Base-by-base conservation (phyloP, 139 green algal genomes). In the Chlorella sp. region DNA sequence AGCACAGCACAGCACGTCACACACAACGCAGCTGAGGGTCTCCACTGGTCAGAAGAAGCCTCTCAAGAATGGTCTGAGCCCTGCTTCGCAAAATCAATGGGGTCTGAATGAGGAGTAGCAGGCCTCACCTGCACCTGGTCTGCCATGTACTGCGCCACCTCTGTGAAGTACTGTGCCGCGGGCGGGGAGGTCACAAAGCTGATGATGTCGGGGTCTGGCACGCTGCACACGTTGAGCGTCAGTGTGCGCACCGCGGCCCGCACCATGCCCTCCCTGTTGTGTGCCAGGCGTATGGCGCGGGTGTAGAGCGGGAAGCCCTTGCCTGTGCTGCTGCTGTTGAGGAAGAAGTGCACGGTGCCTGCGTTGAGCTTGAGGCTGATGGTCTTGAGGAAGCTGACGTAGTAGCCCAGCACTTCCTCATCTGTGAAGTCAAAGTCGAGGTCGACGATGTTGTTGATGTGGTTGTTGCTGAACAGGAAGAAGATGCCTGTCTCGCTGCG, bases 401-500 rank as follows among this genome's bases (percentile, higher is more conserved):
- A 99, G 83, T 95, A 97, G 34, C 90, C 95, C 62, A 97, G 85
- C 62, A 98, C 78, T 78, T 99, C 95, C 55, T 99, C 95, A 67
- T 99, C 92, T 1, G 92, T 83, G 68, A 98, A 98, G 83, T 99
- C 91, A 69, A 98, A 96, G 49, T 81, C 72, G 72, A 97, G 82
- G 30, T 74, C 69, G 5, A 97, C 87, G 31, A 99, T 93, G 65
- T 95, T 89, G 86, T 99, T 99, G 61, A 99, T 87, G 76, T 98
- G 90, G 82, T 98, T 95, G 80, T 97, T 97, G 79, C 68, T 88
- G 85, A 99, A 98, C 71, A 99, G 83, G 79, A 96, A 98, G 81
- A 90, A 98, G 6, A 96, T 87, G 3, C 91, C 90, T 1, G 88
- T 93, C 77, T 97, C 87, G 69, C 81, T 92, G 49, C 79, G 77